phyloP scores from a whole-genome alignment of 2,329 filamentous ascomycete species.

The Calcarisporium arbuscula region DNA sequence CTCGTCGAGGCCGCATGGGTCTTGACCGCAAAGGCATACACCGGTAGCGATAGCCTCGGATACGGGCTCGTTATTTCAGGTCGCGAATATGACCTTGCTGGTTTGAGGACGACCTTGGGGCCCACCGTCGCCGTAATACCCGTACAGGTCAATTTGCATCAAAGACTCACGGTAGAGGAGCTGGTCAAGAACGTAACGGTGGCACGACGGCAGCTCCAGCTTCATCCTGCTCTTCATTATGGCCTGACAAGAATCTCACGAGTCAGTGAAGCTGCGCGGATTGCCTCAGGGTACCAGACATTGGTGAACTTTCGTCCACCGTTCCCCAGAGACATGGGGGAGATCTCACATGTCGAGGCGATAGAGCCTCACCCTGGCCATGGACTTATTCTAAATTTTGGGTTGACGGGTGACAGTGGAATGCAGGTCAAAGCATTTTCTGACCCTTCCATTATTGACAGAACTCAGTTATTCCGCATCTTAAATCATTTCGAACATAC shows the following conservation, averaged over 20 bases:
- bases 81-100: neutral
- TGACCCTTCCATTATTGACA: conserved; percentile 1
- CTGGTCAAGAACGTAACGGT: conserved; percentile 2
- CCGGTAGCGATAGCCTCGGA: conserved; percentile 5
- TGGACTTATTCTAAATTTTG: too few species aligned
- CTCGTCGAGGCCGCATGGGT: conserved; percentile 9
- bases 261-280: neutral
- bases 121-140: conserved; percentile 5
- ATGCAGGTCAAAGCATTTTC: too few species aligned
- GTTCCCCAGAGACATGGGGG: too few species aligned
- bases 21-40: conserved; percentile 7
- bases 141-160: conserved; percentile 4
- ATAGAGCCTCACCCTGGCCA: too few species aligned
- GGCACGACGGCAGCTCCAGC: conserved; percentile 3
- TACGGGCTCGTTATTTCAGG: conserved; percentile 6
- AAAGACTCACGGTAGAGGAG: conserved; percentile 2
- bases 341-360: too few species aligned
- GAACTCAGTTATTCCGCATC: neutral
- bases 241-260: neutral
- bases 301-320: too few species aligned
- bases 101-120: conserved; percentile 3
- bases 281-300: conserved; percentile 1
- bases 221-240: conserved; percentile 1
- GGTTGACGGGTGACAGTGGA: too few species aligned
- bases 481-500: conserved; percentile 6